A percentile compares a stretch with the other conserved stretches of the same genome.
These are phyloP conservation scores for Rhodotorula sp. DNA, from an alignment of 1,284 basidiomycete species.

Conservation along the genomic window DNA sequence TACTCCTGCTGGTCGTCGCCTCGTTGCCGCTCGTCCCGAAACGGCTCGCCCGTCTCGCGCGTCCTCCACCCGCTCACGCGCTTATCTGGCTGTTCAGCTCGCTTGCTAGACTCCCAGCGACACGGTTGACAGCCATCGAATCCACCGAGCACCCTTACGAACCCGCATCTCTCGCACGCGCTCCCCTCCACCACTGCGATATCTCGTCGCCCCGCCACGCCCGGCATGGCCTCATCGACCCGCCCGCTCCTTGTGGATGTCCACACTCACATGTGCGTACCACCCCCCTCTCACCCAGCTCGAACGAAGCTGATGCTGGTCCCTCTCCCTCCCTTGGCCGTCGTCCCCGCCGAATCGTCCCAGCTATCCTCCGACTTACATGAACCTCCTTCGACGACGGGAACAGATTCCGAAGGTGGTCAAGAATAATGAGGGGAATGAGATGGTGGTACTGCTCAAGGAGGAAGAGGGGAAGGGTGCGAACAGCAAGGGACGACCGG, in stretches of 20 bases:
- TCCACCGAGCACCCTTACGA: too few relatives aligned
- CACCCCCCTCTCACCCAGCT: conserved; percentile 45
- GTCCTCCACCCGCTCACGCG: too few relatives aligned
- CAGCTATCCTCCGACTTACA: conserved; percentile 25
- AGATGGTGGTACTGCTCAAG: conserved; percentile 69
- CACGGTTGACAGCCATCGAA: too few relatives aligned
- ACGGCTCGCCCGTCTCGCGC: too few relatives aligned
- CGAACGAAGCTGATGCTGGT: conserved; percentile 13
- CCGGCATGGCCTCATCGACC: conserved; percentile 9
- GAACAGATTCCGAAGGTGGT: conserved; percentile 61
- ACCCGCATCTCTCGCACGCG: not conserved
- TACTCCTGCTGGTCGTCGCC: too few relatives aligned
- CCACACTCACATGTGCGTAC: conserved; percentile 80
- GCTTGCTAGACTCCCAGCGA: too few relatives aligned
- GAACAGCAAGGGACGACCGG: conserved; percentile 57
- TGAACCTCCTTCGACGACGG: conserved; percentile 28
- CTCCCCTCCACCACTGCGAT: not conserved
- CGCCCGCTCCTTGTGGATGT: conserved; percentile 61
- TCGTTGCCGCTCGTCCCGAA: too few relatives aligned
- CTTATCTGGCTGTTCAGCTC: too few relatives aligned
- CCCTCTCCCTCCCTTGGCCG: not conserved
- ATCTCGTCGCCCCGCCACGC: too few relatives aligned
- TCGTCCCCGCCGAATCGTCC: not conserved
- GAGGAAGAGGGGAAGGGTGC: conserved; percentile 59
- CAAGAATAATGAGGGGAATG: conserved; percentile 55